A percentile compares a stretch with the other conserved stretches of the same genome.
Conservation (phyloP, 1,284 basidiomycete species). For the Ustilago sp. region DNA sequence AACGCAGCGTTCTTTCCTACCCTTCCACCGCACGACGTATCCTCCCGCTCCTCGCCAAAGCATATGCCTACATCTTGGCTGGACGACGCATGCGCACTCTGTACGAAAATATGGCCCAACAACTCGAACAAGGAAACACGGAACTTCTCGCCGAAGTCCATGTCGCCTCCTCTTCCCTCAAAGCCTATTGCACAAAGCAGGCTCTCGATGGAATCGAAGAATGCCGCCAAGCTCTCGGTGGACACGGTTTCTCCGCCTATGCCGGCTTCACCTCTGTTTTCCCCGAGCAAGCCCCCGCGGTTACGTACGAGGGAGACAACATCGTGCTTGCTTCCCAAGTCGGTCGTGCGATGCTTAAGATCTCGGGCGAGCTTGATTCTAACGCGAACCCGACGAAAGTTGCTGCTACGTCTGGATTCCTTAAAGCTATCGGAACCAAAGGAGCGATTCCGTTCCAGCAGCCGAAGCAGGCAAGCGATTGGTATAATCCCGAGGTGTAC, state of each 20-base stretch:
- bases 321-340: slow-evolving; percentile 62
- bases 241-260: slow-evolving; percentile 69
- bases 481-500: slow-evolving; percentile 53
- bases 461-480: slow-evolving; percentile 49
- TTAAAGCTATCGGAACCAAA: slow-evolving; percentile 46
- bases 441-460: slow-evolving; percentile 46
- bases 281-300: slow-evolving; percentile 58
- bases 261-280: slow-evolving; percentile 64
- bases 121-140: slow-evolving; percentile 68
- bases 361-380: slow-evolving; percentile 47
- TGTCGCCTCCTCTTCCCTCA: slow-evolving; percentile 69
- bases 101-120: slow-evolving; percentile 67
- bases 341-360: slow-evolving; percentile 65
- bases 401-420: slow-evolving; percentile 55
- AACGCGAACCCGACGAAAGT: slow-evolving; percentile 39
- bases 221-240: slow-evolving; percentile 70
- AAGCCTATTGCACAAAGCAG: slow-evolving; percentile 69
- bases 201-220: slow-evolving; percentile 70
- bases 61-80: slow-evolving; percentile 70
- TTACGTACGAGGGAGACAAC: slow-evolving; percentile 70
- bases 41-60: slow-evolving; percentile 70
- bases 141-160: slow-evolving; percentile 70
- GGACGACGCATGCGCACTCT: slow-evolving; percentile 66
- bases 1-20: slow-evolving; percentile 70
- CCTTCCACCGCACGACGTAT: slow-evolving; percentile 68